Evolutionary conservation across 768 basidiomycete genomes (phyloP), one percentile per base, ranked within the genome.

Genomic region (Piloderma croceum): DNA sequence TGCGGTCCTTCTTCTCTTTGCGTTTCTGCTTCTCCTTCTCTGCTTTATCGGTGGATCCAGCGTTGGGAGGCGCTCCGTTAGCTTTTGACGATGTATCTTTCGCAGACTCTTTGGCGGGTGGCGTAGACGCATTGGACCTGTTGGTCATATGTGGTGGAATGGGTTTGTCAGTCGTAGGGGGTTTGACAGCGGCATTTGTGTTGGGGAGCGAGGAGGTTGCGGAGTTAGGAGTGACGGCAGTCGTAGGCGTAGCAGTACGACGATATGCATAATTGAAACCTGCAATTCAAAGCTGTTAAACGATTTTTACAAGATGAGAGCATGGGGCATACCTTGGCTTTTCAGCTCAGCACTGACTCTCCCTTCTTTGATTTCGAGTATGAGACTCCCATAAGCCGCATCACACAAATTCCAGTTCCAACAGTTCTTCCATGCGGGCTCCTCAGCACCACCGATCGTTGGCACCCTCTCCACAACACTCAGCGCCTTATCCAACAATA

Each of bases 351-450:
- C 84, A 43, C 89, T 92, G 34, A 99, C 79, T 36, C 93, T 72
- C 6, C 94, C 92, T 44, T 98, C 93, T 51, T 85, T 85, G 52
- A 98, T 67, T 50, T 96, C 91, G 33, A 99, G 67, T 2, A 96
- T 68, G 24, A 99, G 73, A 9, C 80, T 81, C 2, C 96, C 94
- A 45, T 84, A 96, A 2, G 91, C 88, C 5, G 94, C 94, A 51
- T 99, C 96, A 48, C 92, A 92, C 31, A 98, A 66, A 54, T 97
- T 94, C 94, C 94, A 96, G 59, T 96, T 91, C 94, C 94, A 97
- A 59, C 90, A 91, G 59, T 96, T 97, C 64, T 97, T 99, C 96
- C 96, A 99, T 0, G 89, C 82, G 3, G 84, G 81, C 52, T 97
- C 92, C 59, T 99, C 94, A 3, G 51, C 54, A 13, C 61, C 58